These are phyloP conservation scores for Phytophthora sp. DNA, from an alignment of 352 stramenopile genomes.

Conservation along the genomic window DNA sequence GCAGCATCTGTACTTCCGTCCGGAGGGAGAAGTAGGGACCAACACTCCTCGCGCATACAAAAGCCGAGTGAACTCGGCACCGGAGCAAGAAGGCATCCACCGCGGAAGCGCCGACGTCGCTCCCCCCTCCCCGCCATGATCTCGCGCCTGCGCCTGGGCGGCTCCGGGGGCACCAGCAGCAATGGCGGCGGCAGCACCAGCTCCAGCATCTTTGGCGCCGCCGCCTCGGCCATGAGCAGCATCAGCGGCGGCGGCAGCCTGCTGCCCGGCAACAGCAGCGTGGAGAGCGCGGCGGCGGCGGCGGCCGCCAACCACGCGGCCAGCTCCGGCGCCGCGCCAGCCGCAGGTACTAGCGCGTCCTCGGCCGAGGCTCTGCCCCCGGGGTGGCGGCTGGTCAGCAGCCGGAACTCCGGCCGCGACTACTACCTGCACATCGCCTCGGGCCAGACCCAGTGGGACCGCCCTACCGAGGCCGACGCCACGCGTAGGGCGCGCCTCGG, in stretches of 20 bases:
- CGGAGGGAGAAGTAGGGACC: conserved; percentile 12
- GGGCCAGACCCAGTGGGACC: conserved; percentile 72
- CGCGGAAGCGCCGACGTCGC: conserved; percentile 1
- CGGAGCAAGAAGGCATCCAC: conserved; percentile 13
- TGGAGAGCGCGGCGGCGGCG: conserved; percentile 45
- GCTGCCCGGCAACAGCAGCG: conserved; percentile 44
- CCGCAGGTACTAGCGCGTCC: conserved; percentile 30
- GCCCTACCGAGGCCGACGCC: conserved; percentile 66
- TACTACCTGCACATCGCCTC: conserved; percentile 80
- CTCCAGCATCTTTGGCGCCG: conserved; percentile 73
- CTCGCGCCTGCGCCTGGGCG: conserved; percentile 67
- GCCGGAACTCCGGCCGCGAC: conserved; percentile 64
- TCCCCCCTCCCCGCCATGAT: conserved; percentile 49
- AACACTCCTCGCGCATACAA: conserved; percentile 18
- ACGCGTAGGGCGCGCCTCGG: too few relatives aligned
- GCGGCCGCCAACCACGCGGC: conserved; percentile 45
- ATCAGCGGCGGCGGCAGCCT: conserved; percentile 54
- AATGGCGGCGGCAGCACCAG: conserved; percentile 44
- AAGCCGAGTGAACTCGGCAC: too few relatives aligned
- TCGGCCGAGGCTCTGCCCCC: conserved; percentile 47
- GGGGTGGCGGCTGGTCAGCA: conserved; percentile 76
- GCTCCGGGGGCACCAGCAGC: conserved; percentile 37
- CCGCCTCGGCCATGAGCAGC: conserved; percentile 50
- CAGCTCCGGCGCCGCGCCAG: conserved; percentile 10
- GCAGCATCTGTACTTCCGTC: too few relatives aligned